Evolutionary conservation across 257 asterid species (phyloP), one percentile per base, ranked within the genome.

Genomic region (Nicotiana tabacum): DNA sequence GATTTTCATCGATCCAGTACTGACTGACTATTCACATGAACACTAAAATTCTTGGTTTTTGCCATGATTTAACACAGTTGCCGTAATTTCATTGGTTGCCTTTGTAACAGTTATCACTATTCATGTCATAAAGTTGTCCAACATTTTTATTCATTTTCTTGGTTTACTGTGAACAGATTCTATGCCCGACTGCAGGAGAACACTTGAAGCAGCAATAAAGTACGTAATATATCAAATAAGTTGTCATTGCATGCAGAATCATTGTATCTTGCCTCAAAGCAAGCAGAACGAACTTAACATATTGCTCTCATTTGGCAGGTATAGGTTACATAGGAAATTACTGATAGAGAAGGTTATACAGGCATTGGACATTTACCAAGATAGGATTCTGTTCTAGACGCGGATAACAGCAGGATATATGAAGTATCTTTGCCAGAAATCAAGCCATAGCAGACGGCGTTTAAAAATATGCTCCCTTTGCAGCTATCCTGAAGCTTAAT

Each of bases 131-230:
- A 65, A 33, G 48, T 76, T 21, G 66, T 46, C 60, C 24, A 13
- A 17, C 66, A 3, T 24, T 29, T 21, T 58, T 82, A 30, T 78
- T 85, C 65, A 62, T 81, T 69, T 78, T 70, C 83, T 67, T 53
- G 18, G 24, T 78, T 55, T 86, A 30, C 77, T 84, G 78, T 55
- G 83, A 27, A 89, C 93, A 94, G 98, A 91, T 83, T 90, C 96
- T 4, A 86, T 89, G 89, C 90, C 95, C 69, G 99, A 94, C 84
- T 90, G 93, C 39, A 88, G 92, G 89, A 94, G 97, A 90, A 88
- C 97, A 12, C 89, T 84, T 11, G 98, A 93, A 89, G 96, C 98
- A 39, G 95, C 98, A 77, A 89, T 96, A 78, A 96, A 90, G 98
- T 94, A 90, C 13, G 95, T 83, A 68, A 1, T 82, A 60, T 5